Evolutionary conservation across 2,329 filamentous ascomycete species (phyloP), one percentile per base, ranked within the genome.

Genomic region (Pseudogymnoascus sp.): DNA sequence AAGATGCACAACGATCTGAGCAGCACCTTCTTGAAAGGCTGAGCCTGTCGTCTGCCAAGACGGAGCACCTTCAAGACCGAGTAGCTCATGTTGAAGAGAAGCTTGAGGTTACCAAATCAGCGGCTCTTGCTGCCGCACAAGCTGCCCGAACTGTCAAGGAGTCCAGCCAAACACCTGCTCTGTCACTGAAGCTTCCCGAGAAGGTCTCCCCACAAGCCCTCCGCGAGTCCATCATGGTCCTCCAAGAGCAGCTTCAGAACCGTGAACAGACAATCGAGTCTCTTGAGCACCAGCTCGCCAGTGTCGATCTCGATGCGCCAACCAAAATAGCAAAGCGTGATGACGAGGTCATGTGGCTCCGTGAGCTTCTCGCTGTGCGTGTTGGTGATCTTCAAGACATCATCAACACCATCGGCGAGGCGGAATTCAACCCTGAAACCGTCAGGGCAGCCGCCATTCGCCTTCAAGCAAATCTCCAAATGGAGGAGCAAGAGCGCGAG

Each of bases 401-500:
- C 65, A 93, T 98, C 72, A 83, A 83, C 60, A 87, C 89, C 5
- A 81, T 98, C 28, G 88, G 89, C 2, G 82, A 87, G 66, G 88
- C 92, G 4, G 79, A 82, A 26, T 95, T 90, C 73, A 88, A 98
- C 74, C 85, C 86, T 63, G 86, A 91, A 66, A 83, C 84, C 5
- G 89, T 97, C 67, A 90, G 90, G 70, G 93, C 98, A 73, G 92
- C 93, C 5, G 90, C 91, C 37, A 98, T 98, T 69, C 89, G 95
- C 61, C 87, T 99, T 65, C 91, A 91, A 73, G 91, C 95, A 12
- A 97, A 96, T 71, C 81, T 99, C 37, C 91, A 98, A 74, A 99
- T 99, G 95, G 93, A 99, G 75, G 90, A 96, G 73, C 91, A 96
- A 74, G 93, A 97, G 76, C 90, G 91, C 61, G 93, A 98, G 75